Percentiles rank a stretch among this genome's conserved stretches.
phyloP scores from a whole-genome alignment of 2,329 filamentous ascomycete genomes.

The Cryphonectria parasitica region DNA sequence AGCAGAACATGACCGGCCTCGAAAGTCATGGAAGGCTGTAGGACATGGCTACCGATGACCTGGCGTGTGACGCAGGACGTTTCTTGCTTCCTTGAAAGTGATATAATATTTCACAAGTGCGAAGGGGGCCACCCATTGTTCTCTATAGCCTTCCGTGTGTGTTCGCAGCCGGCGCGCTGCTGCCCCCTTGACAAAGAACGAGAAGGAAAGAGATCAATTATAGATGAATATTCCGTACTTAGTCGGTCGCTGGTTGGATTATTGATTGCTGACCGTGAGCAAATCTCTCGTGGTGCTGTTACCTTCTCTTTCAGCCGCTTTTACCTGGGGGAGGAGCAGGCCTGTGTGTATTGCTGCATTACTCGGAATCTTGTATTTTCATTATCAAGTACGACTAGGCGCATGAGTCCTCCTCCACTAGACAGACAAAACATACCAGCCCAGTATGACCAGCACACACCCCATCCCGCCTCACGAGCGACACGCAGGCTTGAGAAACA shows the following conservation, averaged over 20 bases:
- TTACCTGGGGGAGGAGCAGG: background rate
- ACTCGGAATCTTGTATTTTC: background rate
- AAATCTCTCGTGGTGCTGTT: background rate
- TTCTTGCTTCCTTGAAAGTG: background rate
- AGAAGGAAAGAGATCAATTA: background rate
- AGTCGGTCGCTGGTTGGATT: background rate
- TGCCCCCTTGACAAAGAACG: background rate
- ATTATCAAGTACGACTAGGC: conserved; percentile 10
- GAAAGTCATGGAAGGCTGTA: background rate
- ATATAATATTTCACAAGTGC: background rate
- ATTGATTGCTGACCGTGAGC: background rate
- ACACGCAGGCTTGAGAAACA: background rate
- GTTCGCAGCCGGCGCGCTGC: background rate
- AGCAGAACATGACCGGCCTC: background rate
- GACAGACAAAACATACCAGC: background rate
- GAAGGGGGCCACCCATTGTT: background rate
- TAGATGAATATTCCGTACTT: background rate
- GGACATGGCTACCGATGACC: background rate
- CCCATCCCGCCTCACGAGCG: background rate
- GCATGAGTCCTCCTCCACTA: background rate
- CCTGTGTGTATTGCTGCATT: background rate
- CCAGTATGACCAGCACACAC: background rate
- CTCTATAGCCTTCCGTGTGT: background rate
- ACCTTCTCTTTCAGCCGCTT: background rate
- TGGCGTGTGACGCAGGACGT: background rate